phyloP scores from a whole-genome alignment of 2,329 filamentous ascomycete genomes.

The Mycogone perniciosa region DNA sequence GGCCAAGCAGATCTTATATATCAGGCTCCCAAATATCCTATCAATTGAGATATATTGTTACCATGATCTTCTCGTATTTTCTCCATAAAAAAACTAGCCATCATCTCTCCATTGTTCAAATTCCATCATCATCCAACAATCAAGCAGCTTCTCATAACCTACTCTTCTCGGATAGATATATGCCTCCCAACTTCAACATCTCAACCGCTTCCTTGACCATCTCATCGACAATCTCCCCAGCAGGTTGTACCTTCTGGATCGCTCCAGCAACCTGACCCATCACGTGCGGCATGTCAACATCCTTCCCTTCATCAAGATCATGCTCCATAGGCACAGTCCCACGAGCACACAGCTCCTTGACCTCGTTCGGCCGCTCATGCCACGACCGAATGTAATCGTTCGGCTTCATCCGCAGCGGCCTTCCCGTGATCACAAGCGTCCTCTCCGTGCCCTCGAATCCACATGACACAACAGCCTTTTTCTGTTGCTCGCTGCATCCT shows the following conservation, averaged over 20 bases:
- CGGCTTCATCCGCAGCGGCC: constrained; percentile 71
- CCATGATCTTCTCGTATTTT: too few relatives aligned
- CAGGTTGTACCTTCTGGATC: constrained; percentile 72
- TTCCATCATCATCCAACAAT: background rate
- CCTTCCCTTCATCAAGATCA: constrained; percentile 75
- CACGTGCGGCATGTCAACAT: constrained; percentile 78
- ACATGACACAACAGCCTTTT: constrained; percentile 75
- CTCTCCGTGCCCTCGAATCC: constrained; percentile 72
- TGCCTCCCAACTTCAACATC: constrained; percentile 55
- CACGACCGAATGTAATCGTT: constrained; percentile 81
- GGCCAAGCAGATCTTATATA: background rate
- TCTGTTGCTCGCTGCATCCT: constrained; percentile 73
- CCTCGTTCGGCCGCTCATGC: constrained; percentile 69
- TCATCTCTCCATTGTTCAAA: background rate
- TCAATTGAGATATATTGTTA: too few relatives aligned
- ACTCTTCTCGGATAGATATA: constrained; percentile 48
- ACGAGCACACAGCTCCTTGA: constrained; percentile 65
- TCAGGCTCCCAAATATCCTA: background rate
- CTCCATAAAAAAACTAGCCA: background rate
- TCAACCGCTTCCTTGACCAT: constrained; percentile 76
- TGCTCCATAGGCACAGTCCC: constrained; percentile 77
- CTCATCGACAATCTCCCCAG: constrained; percentile 76
- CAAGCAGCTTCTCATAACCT: constrained; percentile 32
- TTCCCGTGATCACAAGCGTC: constrained; percentile 74
- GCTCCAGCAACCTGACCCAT: constrained; percentile 91